phyloP scores from a whole-genome alignment of 805 yeast genomes.

The Saturnispora ahearnii region DNA sequence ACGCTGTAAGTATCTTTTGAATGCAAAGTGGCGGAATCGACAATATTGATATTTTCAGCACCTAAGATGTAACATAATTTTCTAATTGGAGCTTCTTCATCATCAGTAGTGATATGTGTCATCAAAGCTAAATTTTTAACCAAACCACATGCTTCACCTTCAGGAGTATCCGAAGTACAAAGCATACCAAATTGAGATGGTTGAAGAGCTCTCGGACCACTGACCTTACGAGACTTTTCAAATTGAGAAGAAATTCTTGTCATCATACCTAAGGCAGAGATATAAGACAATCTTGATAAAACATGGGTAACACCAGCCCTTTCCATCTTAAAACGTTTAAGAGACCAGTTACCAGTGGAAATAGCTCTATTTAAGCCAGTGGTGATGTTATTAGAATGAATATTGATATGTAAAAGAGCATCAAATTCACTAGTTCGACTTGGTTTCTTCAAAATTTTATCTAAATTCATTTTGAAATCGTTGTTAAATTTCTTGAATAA shows the following conservation, averaged over 20 bases:
- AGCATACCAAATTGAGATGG: constrained; percentile 99
- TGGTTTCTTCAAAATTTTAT: constrained; percentile 87
- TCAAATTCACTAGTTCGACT: constrained; percentile 93
- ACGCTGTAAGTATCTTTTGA: constrained; percentile 73
- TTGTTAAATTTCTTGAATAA: constrained; percentile 91
- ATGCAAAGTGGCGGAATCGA: constrained; percentile 80
- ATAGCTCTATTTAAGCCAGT: constrained; percentile 93
- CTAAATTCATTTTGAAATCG: constrained; percentile 90
- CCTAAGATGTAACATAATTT: constrained; percentile 75
- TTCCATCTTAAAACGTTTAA: constrained; percentile 98
- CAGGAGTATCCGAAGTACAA: constrained; percentile 98
- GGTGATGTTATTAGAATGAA: constrained; percentile 88
- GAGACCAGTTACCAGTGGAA: constrained; percentile 98
- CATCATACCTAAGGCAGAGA: constrained; percentile 98
- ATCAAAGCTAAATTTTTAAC: constrained; percentile 93
- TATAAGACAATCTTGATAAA: constrained; percentile 80
- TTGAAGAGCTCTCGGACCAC: constrained; percentile 97
- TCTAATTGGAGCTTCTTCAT: constrained; percentile 83
- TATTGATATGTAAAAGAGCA: constrained; percentile 80
- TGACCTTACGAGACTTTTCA: constrained; percentile 94
- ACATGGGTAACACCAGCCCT: constrained; percentile 99
- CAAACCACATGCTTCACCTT: constrained; percentile 99
- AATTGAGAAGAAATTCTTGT: constrained; percentile 98
- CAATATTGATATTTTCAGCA: constrained; percentile 72
- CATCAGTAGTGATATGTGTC: constrained; percentile 99